Base-by-base conservation (phyloP, 2,329 filamentous ascomycete genomes). In the Aureobasidium uvarum region DNA sequence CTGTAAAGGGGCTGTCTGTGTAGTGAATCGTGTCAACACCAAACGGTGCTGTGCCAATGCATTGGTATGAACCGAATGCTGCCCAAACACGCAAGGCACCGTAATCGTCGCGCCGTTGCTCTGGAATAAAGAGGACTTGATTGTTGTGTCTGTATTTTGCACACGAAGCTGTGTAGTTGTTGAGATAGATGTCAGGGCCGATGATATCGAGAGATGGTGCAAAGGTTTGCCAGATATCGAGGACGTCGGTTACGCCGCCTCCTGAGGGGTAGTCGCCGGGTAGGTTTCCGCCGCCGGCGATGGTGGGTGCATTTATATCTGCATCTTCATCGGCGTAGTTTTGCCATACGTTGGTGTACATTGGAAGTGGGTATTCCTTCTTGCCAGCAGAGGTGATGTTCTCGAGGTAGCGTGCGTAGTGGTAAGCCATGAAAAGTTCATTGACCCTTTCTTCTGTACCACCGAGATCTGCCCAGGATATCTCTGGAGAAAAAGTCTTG, bases 61-160 rank as follows among this genome's bases (percentile, higher is more conserved):
- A 74, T 14, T 73, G 73, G 59, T 80, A 77, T 0, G 77, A 76
- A 1, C 77, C 80, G 23, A 77, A 78, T 0, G 81, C 76, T 0
- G 75, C 59, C 78, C 79, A 82, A 0, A 81, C 70, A 2, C 80
- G 68, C 6, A 79, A 71, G 0, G 78, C 75, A 6, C 80, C 80
- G 33, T 77, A 74, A 41, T 81, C 80, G 62, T 83, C 81, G 14
- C 82, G 75, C 5, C 81, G 74, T 68, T 84, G 82, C 72, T 84
- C 82, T 0, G 82, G 82, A 43, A 84, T 83, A 67, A 84, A 83
- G 0, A 84, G 74, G 0, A 80, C 76, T 67, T 83, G 79, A 13
- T 72, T 71, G 3, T 76, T 72, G 58, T 81, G 79, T 3, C 76
- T 71, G 66, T 83, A 84, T 31, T 79, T 75, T 13, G 68, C 69